These are phyloP conservation scores for Salix udensis DNA, from an alignment of 345 rosid genomes.

Conservation along the genomic window DNA sequence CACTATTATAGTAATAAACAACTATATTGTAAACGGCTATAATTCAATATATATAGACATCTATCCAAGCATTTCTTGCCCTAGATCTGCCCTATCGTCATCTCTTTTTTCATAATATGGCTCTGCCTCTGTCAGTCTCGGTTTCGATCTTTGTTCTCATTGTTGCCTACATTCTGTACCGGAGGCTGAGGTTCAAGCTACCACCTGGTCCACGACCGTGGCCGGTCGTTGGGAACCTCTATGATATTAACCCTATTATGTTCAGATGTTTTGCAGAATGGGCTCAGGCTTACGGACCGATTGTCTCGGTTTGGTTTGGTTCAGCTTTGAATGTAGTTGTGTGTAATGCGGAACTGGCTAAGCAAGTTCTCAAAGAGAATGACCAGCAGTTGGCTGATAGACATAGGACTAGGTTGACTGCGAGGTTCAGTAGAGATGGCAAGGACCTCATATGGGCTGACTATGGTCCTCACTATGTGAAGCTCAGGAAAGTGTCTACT, in stretches of 20 bases:
- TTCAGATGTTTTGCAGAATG: conserved; percentile 80
- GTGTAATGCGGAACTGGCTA: conserved; percentile 67
- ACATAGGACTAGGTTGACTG: conserved; percentile 64
- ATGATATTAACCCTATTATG: conserved; percentile 75
- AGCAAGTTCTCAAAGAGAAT: conserved; percentile 68
- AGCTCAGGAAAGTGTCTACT: conserved; percentile 81
- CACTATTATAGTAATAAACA: too few species aligned
- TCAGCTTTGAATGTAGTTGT: conserved; percentile 74
- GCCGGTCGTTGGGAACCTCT: conserved; percentile 86
- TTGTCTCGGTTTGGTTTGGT: conserved; percentile 89
- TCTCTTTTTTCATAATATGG: background rate
- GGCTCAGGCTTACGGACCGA: conserved; percentile 71
- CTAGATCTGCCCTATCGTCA: background rate
- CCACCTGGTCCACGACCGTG: conserved; percentile 85
- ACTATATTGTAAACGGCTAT: too few species aligned
- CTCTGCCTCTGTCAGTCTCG: background rate
- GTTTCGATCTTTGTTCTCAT: background rate
- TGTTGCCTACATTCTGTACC: background rate
- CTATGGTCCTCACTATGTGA: conserved; percentile 88
- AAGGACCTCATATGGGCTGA: conserved; percentile 97
- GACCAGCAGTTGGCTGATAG: conserved; percentile 83
- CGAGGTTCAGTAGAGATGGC: conserved; percentile 77
- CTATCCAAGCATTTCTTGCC: background rate
- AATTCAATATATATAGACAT: too few species aligned
- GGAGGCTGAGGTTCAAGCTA: conserved; percentile 36